Evolutionary conservation across 257 asterid genomes (phyloP).

Genomic region (Solanum chiquidenum): DNA sequence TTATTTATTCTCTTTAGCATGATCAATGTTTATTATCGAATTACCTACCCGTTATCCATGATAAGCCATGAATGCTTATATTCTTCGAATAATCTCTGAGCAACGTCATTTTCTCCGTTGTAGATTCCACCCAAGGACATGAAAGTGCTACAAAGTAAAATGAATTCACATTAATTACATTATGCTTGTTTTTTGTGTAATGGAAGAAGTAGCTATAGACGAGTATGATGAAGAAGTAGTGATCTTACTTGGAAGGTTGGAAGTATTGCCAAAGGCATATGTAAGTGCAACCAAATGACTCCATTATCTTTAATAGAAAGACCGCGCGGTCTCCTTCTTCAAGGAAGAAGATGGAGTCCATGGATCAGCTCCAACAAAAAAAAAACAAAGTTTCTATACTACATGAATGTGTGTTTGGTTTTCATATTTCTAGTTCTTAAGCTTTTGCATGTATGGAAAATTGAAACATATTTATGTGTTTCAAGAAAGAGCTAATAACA

Average conservation of each 20-base stretch:
- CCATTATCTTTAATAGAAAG: conserved; percentile 41
- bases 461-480: neutral
- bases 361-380: neutral
- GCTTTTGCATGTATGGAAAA: neutral
- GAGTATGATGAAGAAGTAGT: neutral
- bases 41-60: neutral
- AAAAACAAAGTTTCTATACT: neutral
- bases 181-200: neutral
- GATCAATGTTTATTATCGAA: neutral
- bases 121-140: conserved; percentile 35
- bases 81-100: conserved; percentile 31
- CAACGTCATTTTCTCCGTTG: conserved; percentile 21
- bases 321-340: conserved; percentile 39
- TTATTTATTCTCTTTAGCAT: neutral
- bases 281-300: conserved; percentile 38
- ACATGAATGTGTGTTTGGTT: neutral
- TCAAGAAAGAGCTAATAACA: neutral
- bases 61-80: conserved; percentile 24
- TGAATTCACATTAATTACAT: neutral
- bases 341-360: conserved; percentile 32
- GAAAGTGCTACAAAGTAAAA: conserved; percentile 29
- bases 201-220: neutral
- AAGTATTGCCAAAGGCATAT: conserved; percentile 61
- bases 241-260: conserved; percentile 43
- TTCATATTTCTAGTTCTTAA: neutral